Evolutionary conservation across 2,329 filamentous ascomycete genomes (phyloP), one percentile per base, ranked within the genome.

Genomic region (Alternaria arbusti): DNA sequence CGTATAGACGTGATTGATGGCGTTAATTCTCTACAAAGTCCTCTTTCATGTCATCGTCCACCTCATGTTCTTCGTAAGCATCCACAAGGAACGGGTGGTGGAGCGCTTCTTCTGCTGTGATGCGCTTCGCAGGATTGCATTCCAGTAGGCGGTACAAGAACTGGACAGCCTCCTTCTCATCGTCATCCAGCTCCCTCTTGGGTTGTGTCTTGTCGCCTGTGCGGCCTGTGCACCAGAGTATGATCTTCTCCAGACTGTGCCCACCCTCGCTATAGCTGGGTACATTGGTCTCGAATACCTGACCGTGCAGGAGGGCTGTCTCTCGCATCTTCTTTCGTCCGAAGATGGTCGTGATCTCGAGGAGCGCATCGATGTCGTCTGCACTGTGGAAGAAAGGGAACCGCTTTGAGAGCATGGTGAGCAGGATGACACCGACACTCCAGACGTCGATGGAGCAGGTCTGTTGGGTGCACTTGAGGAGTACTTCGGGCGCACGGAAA

Each of bases 321-420:
- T 88, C 84, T 75, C 91, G 92, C 95, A 99, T 98, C 62, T 90
- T 89, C 76, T 88, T 90, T 45, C 86, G 86, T 54, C 96, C 96
- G 78, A 98, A 97, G 64, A 99, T 97, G 62, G 93, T 97, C 36
- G 94, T 92, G 70, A 99, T 96, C 80, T 99, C 96, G 70, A 99
- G 95, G 87, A 97, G 91, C 55, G 96, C 96, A 76, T 99, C 96
- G 51, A 99, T 91, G 74, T 99, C 96, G 78, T 99, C 96, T n/a
- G 94, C 91, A 49, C 93, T 97, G 82, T 99, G 97, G 86, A 99
- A 99, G 82, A 99, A 99, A 1, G 96, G 96, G 74, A 99, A 99
- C 5, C 96, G 90, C 60, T 91, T 91, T 44, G 92, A 95, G 13
- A 99, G 85, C 67, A 99, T 91, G 1, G 96, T 99, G n/a, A 99